These are phyloP conservation scores for Oryza meridionalis DNA, from an alignment of 176 grass and related monocot species.

Conservation along the genomic window DNA sequence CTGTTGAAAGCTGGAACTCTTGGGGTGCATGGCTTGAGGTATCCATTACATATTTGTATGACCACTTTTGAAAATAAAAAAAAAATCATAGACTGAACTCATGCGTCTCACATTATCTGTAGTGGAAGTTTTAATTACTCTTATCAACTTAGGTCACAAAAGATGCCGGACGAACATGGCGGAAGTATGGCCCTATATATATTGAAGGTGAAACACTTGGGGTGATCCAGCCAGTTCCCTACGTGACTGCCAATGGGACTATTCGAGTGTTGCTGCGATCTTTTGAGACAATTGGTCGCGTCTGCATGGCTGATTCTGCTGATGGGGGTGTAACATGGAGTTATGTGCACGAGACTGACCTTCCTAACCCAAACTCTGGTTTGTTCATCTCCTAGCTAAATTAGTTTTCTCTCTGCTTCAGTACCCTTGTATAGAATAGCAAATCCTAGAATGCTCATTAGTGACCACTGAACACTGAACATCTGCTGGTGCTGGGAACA, in stretches of 20 bases:
- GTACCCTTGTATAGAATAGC: neutral
- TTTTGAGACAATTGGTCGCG: constrained; percentile 57
- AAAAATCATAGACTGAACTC: neutral
- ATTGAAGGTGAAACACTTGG: constrained; percentile 75
- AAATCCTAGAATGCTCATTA: neutral
- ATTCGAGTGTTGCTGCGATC: constrained; percentile 82
- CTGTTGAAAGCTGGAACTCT: constrained; percentile 99
- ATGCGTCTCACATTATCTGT: neutral
- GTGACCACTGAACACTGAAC: neutral
- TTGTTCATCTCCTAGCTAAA: neutral
- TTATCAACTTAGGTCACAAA: constrained; percentile 64
- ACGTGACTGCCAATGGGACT: constrained; percentile 62
- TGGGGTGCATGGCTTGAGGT: constrained; percentile 99
- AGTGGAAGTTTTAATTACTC: neutral
- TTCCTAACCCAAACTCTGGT: constrained; percentile 97
- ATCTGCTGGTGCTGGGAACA: neutral
- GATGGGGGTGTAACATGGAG: constrained; percentile 79
- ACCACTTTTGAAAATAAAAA: neutral
- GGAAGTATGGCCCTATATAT: constrained; percentile 85
- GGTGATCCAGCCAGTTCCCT: constrained; percentile 96
- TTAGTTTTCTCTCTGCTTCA: constrained; percentile 15
- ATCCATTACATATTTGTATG: constrained; percentile 8
- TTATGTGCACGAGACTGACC: constrained; percentile 55
- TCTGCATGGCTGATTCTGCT: constrained; percentile 72
- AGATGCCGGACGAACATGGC: constrained; percentile 76